Conservation (phyloP, 176 grass and related monocot species). For the Tillandsia fasciculata region DNA sequence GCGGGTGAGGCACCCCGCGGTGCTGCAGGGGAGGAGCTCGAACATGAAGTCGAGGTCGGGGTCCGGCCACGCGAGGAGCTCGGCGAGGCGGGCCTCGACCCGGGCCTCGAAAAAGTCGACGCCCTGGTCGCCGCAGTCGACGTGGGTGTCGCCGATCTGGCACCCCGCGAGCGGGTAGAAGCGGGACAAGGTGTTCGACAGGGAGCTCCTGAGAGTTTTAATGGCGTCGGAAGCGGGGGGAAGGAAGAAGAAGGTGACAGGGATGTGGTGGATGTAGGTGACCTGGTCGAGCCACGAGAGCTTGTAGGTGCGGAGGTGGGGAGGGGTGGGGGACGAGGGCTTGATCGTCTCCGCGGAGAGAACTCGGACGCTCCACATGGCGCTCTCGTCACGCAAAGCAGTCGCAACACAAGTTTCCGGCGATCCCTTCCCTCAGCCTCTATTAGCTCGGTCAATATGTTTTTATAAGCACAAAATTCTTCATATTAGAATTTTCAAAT, state of each 20-base stretch:
- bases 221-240: neutral
- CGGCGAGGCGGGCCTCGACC: neutral
- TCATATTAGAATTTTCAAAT: too few relatives aligned
- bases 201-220: neutral
- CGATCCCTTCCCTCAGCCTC: too few relatives aligned
- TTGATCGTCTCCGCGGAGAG: neutral
- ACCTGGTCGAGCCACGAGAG: neutral
- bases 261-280: neutral
- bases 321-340: neutral
- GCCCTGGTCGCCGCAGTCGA: neutral
- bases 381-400: too few relatives aligned
- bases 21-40: neutral
- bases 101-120: neutral
- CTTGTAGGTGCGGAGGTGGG: neutral
- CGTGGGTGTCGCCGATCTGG: neutral
- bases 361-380: neutral
- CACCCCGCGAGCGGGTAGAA: neutral
- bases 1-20: neutral
- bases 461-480: too few relatives aligned
- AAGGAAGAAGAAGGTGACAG: neutral
- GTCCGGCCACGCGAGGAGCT: neutral
- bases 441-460: too few relatives aligned
- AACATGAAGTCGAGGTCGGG: neutral
- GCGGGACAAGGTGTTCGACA: neutral
- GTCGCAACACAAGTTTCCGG: too few relatives aligned